Evolutionary conservation across 108 stramenopile genomes (phyloP), one percentile per base, ranked within the genome.

Genomic region (Skeletonema menzelii): DNA sequence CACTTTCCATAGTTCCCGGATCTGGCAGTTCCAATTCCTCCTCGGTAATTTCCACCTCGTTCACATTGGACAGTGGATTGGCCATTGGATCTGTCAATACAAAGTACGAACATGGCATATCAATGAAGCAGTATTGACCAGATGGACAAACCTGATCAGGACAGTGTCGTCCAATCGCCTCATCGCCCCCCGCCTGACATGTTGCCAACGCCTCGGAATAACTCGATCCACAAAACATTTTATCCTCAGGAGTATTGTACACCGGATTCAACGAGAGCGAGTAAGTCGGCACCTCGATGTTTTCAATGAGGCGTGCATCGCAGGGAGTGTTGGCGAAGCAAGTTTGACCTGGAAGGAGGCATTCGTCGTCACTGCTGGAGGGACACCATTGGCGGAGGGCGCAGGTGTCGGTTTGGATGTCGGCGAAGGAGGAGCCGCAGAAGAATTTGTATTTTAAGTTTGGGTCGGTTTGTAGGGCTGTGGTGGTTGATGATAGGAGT

Each of bases 281-380:
- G 63, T 69, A 79, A 62, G 78, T 79, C n/a, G 78, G 78, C 35
- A 79, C 71, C 4, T 12, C 5, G 15, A 79, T 59, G 27, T 61
- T 67, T 0, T 22, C 55, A 32, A 79, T 79, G 27, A 34, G 14
- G 1, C 78, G 78, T 3, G 78, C 78, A 35, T 79, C 78, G 67
- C 78, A 79, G 14, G 78, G 78, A 2, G 78, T 79, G 78, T 79
- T 79, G 71, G 78, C 78, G 62, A 79, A 79, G 78, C 78, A 79
- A 1, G 72, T 79, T 30, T 79, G 78, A 6, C 78, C 78, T 1
- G 78, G 72, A 8, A 73, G 30, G 62, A 58, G 19, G 42, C 78
- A 79, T 58, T 79, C 78, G 67, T 79, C 78, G 56, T 79, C 78
- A 22, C 56, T 47, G 32, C 67, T 15, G 44, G 62, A 64, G 56